Base-by-base conservation (phyloP, 805 yeast genomes). In the Nakazawaea holstii region DNA sequence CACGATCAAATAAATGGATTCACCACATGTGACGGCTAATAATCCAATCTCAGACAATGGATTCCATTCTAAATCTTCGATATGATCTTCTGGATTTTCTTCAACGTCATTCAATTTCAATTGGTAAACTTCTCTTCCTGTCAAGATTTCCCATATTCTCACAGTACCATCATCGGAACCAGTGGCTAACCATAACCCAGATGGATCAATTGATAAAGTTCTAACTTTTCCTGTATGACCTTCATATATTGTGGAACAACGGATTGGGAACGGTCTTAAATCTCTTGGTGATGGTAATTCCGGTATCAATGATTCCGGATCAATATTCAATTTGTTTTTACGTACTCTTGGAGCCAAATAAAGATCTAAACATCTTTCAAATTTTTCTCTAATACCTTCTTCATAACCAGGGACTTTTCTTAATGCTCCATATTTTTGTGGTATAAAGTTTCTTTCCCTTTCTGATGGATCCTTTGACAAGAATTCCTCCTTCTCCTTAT, bases 141-240 rank as follows among this genome's bases (percentile, higher is more conserved):
- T 88, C 50, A 90, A 69, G 15, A 90, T 83, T 69, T 94, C 99
- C 98, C 99, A 94, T n/a, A 94, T 76, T 56, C 97, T 78, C 6
- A 94, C 91, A 14, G 91, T 78, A 47, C 98, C 98, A 63, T 94
- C 99, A 63, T 94, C 98, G 14, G 96, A 87, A 49, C 97, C 99
- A 3, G 99, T 94, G 17, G 99, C 99, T 48, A 94, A 72, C 94
- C 96, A 94, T 57, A 85, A 73, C 4, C 99, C 99, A 30, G 82
- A 73, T 43, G 96, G 95, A 62, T 92, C 96, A 41, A 92, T 77
- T 8, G 91, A 79, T 28, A 94, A 60, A 2, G 92, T 74, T 64
- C 99, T 82, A 43, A 94, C 82, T 58, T 83, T 83, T 39, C 84
- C 96, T 38, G 69, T 68, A 63, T 92, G 99, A 29, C 99, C 99